These are phyloP conservation scores for Scedosporium minutisporum DNA, from an alignment of 2,329 filamentous ascomycete species.

Conservation along the genomic window DNA sequence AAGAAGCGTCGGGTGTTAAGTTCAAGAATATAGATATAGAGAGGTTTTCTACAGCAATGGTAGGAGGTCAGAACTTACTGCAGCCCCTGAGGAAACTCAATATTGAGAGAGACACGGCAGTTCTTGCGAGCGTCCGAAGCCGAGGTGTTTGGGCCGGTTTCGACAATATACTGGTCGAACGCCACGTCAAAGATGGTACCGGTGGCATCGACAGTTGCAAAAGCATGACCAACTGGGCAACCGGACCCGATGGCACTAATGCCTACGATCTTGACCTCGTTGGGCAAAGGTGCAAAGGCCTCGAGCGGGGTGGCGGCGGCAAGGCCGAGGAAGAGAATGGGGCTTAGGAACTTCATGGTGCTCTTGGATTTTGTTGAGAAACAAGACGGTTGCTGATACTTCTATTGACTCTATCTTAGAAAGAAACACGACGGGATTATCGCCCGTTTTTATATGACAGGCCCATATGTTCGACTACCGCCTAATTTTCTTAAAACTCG, in stretches of 20 bases:
- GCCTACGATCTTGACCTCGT: conserved; percentile 14
- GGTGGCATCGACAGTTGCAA: conserved; percentile 15
- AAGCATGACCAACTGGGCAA: conserved; percentile 15
- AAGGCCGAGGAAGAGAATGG: conserved; percentile 1
- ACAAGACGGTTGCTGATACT: too few relatives aligned
- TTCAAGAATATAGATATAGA: too few relatives aligned
- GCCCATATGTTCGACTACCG: not conserved
- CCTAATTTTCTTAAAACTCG: not conserved
- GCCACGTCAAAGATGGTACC: conserved; percentile 16
- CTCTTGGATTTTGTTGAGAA: not conserved
- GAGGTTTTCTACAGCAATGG: too few relatives aligned
- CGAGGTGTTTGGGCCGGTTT: conserved; percentile 12
- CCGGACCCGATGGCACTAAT: conserved; percentile 16
- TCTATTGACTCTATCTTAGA: not conserved
- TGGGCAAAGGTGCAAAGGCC: not conserved
- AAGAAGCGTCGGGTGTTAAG: too few relatives aligned
- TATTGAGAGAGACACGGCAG: conserved; percentile 18
- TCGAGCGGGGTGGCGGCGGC: conserved; percentile 3
- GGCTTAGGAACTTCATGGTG: conserved; percentile 4
- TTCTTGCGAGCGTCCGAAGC: conserved; percentile 17
- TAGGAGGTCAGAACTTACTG: conserved; percentile 16
- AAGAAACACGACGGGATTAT: not conserved
- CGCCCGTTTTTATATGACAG: too few relatives aligned
- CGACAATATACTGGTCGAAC: conserved; percentile 14
- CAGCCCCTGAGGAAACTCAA: conserved; percentile 15